Evolutionary conservation across 345 rosid genomes (phyloP), one percentile per base, ranked within the genome.

Genomic region (Eucalyptus regnans): DNA sequence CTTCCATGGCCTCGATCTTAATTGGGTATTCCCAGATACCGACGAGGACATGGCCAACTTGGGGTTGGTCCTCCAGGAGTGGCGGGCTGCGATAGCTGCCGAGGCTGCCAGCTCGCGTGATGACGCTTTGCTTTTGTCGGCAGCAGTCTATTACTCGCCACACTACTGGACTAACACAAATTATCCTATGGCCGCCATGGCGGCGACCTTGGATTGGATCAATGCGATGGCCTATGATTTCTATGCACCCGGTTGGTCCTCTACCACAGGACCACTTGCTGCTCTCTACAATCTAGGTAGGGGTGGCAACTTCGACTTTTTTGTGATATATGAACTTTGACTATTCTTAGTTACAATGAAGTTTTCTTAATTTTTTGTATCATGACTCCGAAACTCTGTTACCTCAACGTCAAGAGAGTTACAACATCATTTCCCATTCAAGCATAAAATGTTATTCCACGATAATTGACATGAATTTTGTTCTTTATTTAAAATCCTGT

Each of bases 1-100:
- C 7, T 94, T 94, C 87, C 90, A 94, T 83, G 98, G 98, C 87
- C 93, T 94, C 43, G 98, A 96, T 86, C 94, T 96, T 20, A 94
- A 88, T 49, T 95, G 96, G 96, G 93, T 93, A 80, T 91, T 84
- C 58, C 97, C 96, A 9, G n/a, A 86, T 49, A 89, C 54, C 12
- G 85, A 89, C 0, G 83, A 92, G 37, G 91, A 91, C 68, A 95
- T 94, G 97, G 89, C 14, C 89, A 90, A 92, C 84, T 89, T 95
- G 46, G 96, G 93, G 51, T 8, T 41, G 18, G 50, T 94, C 86
- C 87, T 94, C 25, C 33, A 87, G 13, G 92, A 95, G 86, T 96
- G 97, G 97, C 89, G 96, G 23, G 89, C 89, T 0, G 96, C 95
- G 8, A 91, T 94, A 48, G 88, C 2, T 6, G 88, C 90, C 3